A percentile compares a stretch with the other conserved stretches of the same genome.
Evolutionary conservation across 306 rosid genomes (phyloP).

Genomic region (Gynostemma pentaphyllum): DNA sequence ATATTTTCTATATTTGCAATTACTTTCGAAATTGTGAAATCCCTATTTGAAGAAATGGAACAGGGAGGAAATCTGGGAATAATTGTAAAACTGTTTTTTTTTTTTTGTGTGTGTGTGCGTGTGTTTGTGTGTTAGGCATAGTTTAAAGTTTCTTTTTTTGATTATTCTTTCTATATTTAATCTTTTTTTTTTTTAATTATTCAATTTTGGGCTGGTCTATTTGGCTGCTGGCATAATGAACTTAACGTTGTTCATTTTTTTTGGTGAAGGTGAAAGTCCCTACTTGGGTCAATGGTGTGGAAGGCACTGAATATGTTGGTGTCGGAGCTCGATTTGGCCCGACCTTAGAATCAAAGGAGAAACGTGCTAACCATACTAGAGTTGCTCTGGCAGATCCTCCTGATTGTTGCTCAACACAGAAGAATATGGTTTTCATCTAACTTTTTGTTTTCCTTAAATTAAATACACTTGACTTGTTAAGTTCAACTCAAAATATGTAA

Average conservation of each 20-base stretch:
- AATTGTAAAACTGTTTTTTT: too few species aligned
- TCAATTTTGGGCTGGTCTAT: background rate
- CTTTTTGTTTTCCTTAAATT: background rate
- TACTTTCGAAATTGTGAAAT: too few species aligned
- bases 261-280: conserved; percentile 75
- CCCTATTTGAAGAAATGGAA: conserved; percentile 4
- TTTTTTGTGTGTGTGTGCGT: background rate
- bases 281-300: conserved; percentile 61
- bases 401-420: conserved; percentile 64
- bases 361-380: conserved; percentile 68
- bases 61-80: background rate
- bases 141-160: background rate
- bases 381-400: conserved; percentile 97
- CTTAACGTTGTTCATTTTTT: background rate
- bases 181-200: background rate
- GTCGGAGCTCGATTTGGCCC: conserved; percentile 96
- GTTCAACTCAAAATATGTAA: background rate
- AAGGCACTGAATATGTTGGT: conserved; percentile 65
- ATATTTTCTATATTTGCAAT: too few species aligned
- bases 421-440: conserved; percentile 40
- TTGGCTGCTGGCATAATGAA: background rate
- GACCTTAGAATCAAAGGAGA: conserved; percentile 79
- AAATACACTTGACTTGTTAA: background rate
- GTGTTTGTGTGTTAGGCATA: background rate
- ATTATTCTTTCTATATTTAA: background rate